Base-by-base conservation (phyloP, 2,329 filamentous ascomycete genomes). In the Hymenoscyphus occultus region DNA sequence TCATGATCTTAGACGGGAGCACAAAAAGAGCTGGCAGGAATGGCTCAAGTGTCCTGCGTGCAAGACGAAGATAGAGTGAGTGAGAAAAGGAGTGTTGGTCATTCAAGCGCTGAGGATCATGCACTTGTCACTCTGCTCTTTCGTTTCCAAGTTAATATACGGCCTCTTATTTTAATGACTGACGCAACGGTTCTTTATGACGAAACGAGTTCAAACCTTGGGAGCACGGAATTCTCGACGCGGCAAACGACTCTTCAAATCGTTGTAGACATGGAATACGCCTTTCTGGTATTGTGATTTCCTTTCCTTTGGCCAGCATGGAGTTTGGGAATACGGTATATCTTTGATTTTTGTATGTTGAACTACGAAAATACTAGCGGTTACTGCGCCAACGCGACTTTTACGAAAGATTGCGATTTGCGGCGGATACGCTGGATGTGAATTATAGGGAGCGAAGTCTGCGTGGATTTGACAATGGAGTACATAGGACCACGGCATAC, bases 41-140 rank as follows among this genome's bases (percentile, higher is more conserved):
- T 39, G 45, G 1, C 67, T 74, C 42, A 19, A 56, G 9, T 75
- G 73, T 61, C 71, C 71, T 16, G 69, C 71, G 51, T 75, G 73
- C 48, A 68, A 63, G 1, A 68, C 68, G 5, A 63, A 69, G 9
- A 64, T 74, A 6, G 63, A 69, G 61, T 73, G 62, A 69, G 35
- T 57, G 14, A n/a, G 39, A 39, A 32, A 57, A 16, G 28, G 35
- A 35, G 35, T 35, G 13, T 35, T 57, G 31, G 56, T 57, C 32
- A n/a, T 28, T 57, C 56, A 57, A 57, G 56, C 32, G 56, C 56
- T 57, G 56, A 57, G 56, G 48, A 54, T 22, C 48, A 28, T 54
- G 19, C 12, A 51, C 19, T 4, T 28, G 6, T 7, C 4, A 45
- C 28, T 28, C 28, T 28, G 28, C 28, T 45, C 5, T n/a, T 35